A percentile compares a stretch with the other conserved stretches of the same genome.
phyloP scores from a whole-genome alignment of 2,329 filamentous ascomycete genomes.

The Colletotrichum sp. region DNA sequence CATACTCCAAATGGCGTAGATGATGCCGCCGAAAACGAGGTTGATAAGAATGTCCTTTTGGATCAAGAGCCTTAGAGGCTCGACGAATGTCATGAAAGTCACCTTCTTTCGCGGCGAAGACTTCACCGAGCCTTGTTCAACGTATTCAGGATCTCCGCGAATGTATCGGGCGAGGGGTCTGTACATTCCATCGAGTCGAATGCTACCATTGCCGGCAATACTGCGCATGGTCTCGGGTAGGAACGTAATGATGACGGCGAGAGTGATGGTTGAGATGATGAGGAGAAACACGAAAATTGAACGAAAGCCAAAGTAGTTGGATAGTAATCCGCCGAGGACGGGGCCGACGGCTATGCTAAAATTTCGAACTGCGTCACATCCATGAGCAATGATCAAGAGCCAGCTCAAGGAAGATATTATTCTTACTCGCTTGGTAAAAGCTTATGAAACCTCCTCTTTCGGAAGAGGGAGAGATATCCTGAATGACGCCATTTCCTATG shows the following conservation, averaged over 20 bases:
- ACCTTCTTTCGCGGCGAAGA: slow-evolving; percentile 24
- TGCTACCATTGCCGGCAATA: slow-evolving; percentile 30
- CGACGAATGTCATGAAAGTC: slow-evolving; percentile 32
- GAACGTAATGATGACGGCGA: slow-evolving; percentile 24
- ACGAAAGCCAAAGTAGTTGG: slow-evolving; percentile 30
- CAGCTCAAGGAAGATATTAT: neutral
- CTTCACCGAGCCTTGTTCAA: slow-evolving; percentile 10
- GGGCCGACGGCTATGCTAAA: slow-evolving; percentile 35
- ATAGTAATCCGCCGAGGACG: slow-evolving; percentile 34
- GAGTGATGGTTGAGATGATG: neutral
- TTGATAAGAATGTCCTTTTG: slow-evolving; percentile 48
- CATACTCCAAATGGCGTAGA: slow-evolving; percentile 50
- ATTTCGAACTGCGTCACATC: slow-evolving; percentile 24
- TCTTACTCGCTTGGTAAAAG: slow-evolving; percentile 35
- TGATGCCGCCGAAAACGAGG: slow-evolving; percentile 42
- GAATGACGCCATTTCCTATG: slow-evolving; percentile 35
- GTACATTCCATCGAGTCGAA: slow-evolving; percentile 27
- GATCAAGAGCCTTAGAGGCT: slow-evolving; percentile 40
- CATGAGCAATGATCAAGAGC: neutral
- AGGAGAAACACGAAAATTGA: slow-evolving; percentile 31
- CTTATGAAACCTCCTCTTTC: slow-evolving; percentile 34
- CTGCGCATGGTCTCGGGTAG: slow-evolving; percentile 31
- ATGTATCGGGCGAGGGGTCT: slow-evolving; percentile 24
- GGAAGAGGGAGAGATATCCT: slow-evolving; percentile 31
- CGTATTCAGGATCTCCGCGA: slow-evolving; percentile 10